Percentiles rank a stretch among this genome's conserved stretches.
Evolutionary conservation across 306 rosid genomes (phyloP).

Genomic region (Corylus heterophylla): DNA sequence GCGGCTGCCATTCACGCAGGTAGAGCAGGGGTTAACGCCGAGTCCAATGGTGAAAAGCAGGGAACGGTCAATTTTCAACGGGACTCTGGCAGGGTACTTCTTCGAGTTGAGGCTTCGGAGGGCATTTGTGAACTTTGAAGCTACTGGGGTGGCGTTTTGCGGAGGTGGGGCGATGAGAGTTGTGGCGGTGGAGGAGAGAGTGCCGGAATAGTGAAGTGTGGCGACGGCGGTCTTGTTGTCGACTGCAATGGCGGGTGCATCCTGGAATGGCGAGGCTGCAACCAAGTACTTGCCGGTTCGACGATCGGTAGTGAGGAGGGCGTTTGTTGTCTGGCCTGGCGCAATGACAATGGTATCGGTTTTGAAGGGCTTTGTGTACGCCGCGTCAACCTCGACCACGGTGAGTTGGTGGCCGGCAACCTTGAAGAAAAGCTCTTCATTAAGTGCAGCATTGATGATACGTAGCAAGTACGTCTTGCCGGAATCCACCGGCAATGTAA

Average conservation of each 20-base stretch:
- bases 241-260: conserved; percentile 45
- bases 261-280: conserved; percentile 79
- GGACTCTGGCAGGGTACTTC: conserved; percentile 65
- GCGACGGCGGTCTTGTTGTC: conserved; percentile 71
- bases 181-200: conserved; percentile 44
- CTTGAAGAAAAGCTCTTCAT: conserved; percentile 85
- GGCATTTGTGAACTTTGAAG: conserved; percentile 47
- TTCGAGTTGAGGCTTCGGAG: conserved; percentile 68
- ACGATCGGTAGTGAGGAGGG: conserved; percentile 51
- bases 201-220: conserved; percentile 52
- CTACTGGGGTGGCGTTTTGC: conserved; percentile 55
- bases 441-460: conserved; percentile 83
- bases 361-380: conserved; percentile 73
- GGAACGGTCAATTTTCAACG: conserved; percentile 62
- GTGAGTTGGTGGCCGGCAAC: conserved; percentile 70
- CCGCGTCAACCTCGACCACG: conserved; percentile 80
- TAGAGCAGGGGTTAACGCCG: conserved; percentile 66
- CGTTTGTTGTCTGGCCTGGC: conserved; percentile 91
- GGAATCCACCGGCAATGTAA: conserved; percentile 43
- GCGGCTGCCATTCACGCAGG: conserved; percentile 49
- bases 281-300: conserved; percentile 52
- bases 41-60: conserved; percentile 74
- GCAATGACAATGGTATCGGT: conserved; percentile 68
- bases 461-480: conserved; percentile 67
- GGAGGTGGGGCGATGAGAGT: conserved; percentile 58